These are phyloP conservation scores for Tricholoma hemisulphureum DNA, from an alignment of 768 basidiomycete species.

Conservation along the genomic window DNA sequence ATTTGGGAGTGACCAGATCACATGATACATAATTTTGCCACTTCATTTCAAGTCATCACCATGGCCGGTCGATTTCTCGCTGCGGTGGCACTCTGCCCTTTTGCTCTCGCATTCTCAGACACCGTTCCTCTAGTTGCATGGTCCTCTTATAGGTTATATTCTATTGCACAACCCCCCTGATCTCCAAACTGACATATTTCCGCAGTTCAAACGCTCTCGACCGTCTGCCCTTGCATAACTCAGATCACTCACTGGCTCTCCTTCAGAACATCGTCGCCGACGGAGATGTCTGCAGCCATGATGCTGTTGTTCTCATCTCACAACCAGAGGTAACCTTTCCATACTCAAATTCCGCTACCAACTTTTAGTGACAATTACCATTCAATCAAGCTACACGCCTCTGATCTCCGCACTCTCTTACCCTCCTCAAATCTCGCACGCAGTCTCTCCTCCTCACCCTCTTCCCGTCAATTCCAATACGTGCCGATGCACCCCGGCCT, in stretches of 20 bases:
- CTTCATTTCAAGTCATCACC: neutral
- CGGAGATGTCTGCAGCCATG: constrained; percentile 57
- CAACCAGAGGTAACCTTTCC: constrained; percentile 65
- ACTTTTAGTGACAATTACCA: neutral
- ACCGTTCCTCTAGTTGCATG: constrained; percentile 69
- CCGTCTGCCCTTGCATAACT: constrained; percentile 32
- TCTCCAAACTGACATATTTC: constrained; percentile 2
- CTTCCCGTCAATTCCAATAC: constrained; percentile 63
- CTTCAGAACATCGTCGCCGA: constrained; percentile 44
- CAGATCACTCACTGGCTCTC: constrained; percentile 33
- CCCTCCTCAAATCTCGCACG: constrained; percentile 49
- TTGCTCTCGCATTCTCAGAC: constrained; percentile 56
- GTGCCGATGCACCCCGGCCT: constrained; percentile 33
- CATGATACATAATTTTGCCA: neutral
- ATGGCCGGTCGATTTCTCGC: constrained; percentile 47
- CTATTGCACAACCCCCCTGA: neutral
- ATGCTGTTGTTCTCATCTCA: constrained; percentile 65
- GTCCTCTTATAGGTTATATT: constrained; percentile 61
- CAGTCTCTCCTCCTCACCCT: constrained; percentile 48
- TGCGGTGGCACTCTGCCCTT: constrained; percentile 44
- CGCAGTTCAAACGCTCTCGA: constrained; percentile 50
- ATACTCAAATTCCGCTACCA: neutral
- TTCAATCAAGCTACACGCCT: constrained; percentile 60
- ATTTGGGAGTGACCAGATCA: neutral
- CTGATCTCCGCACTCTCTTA: constrained; percentile 66